phyloP scores from a whole-genome alignment of 257 asterid genomes.

The Nicotiana tomentosiformis region DNA sequence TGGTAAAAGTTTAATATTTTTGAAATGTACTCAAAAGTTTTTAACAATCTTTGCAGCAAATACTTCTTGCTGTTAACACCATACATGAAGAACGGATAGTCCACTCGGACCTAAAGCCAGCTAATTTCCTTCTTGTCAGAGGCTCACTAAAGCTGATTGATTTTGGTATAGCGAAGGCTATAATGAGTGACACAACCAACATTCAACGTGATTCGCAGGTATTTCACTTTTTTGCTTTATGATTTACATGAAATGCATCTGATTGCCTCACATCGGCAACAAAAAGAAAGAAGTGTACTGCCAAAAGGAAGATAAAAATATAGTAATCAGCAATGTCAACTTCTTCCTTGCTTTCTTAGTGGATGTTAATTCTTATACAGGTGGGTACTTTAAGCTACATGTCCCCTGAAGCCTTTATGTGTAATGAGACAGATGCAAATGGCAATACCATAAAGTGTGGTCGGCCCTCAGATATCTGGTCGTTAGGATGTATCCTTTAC shows the following conservation, averaged over 20 bases:
- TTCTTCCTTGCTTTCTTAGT: constrained; percentile 2
- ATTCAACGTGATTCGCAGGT: constrained; percentile 99
- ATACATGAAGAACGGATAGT: constrained; percentile 98
- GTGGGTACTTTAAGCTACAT: constrained; percentile 97
- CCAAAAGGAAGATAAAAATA: not conserved
- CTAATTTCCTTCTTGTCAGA: constrained; percentile 93
- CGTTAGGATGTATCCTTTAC: constrained; percentile 96
- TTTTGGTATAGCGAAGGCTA: constrained; percentile 98
- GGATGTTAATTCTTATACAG: constrained; percentile 35
- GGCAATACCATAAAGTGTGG: constrained; percentile 96
- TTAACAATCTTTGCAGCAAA: constrained; percentile 55
- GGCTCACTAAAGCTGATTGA: constrained; percentile 96
- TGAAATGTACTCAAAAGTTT: not conserved
- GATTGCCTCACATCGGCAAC: not conserved
- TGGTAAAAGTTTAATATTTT: not conserved
- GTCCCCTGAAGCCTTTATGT: constrained; percentile 99
- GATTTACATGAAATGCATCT: not conserved
- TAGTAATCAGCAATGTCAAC: not conserved
- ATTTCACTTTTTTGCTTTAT: not conserved
- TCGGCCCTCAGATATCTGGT: constrained; percentile 95
- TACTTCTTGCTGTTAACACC: constrained; percentile 88
- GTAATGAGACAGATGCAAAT: constrained; percentile 83
- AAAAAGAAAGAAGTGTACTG: not conserved
- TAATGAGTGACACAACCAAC: constrained; percentile 94
- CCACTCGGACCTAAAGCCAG: constrained; percentile 99